Evolutionary conservation across 495 filamentous ascomycete genomes (phyloP).

Genomic region (Hamigera avellanea): DNA sequence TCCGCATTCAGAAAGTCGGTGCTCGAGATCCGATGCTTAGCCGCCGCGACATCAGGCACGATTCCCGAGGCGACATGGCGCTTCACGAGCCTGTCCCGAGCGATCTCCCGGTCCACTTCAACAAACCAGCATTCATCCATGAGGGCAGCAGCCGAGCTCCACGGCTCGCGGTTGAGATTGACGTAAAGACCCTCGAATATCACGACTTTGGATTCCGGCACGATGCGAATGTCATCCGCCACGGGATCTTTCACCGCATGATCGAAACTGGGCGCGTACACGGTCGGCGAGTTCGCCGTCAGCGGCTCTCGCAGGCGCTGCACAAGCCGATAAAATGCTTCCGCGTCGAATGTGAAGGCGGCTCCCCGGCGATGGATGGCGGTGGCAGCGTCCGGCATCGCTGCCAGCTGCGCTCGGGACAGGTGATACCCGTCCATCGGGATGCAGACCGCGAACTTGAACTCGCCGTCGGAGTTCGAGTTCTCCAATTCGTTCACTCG

Average conservation of each 20-base stretch:
- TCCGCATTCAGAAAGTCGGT: slow-evolving; percentile 7
- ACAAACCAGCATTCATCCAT: slow-evolving; percentile 75
- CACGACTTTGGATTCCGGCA: slow-evolving; percentile 42
- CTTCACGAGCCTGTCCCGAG: slow-evolving; percentile 47
- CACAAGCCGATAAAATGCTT: slow-evolving; percentile 47
- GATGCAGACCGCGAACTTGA: slow-evolving; percentile 42
- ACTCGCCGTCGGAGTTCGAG: slow-evolving; percentile 19
- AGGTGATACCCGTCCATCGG: slow-evolving; percentile 84
- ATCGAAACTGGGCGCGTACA: slow-evolving; percentile 68
- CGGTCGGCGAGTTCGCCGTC: slow-evolving; percentile 25
- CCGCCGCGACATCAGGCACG: slow-evolving; percentile 26
- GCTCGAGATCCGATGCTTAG: slow-evolving; percentile 5
- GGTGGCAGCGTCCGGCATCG: slow-evolving; percentile 55
- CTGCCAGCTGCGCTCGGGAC: slow-evolving; percentile 60
- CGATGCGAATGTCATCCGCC: slow-evolving; percentile 52
- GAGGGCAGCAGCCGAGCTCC: slow-evolving; percentile 50
- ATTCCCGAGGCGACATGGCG: slow-evolving; percentile 67
- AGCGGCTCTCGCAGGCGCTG: slow-evolving; percentile 42
- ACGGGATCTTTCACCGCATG: slow-evolving; percentile 71
- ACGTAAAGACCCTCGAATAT: slow-evolving; percentile 73
- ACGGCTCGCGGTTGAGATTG: slow-evolving; percentile 44
- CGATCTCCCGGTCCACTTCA: slow-evolving; percentile 50
- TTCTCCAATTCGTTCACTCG: slow-evolving; percentile 56
- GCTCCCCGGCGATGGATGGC: slow-evolving; percentile 70
- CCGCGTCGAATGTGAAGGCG: slow-evolving; percentile 70